Conservation (phyloP, 139 green algal species). For the Closterium sp. region DNA sequence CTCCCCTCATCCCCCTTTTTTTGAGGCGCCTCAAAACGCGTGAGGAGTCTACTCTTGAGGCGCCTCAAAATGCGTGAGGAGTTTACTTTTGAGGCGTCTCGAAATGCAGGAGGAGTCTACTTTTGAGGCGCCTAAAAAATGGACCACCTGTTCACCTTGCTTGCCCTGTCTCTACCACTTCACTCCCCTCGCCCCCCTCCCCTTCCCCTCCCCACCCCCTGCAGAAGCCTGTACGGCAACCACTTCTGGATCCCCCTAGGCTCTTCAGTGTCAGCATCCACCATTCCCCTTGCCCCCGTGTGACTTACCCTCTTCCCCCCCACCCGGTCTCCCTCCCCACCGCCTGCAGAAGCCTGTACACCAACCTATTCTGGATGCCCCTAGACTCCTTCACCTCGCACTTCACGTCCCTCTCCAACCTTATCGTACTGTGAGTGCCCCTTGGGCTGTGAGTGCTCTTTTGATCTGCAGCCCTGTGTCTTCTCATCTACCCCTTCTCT, state of each 20-base stretch:
- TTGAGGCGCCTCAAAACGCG: too few species aligned
- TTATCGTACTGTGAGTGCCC: not conserved
- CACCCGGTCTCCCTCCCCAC: not conserved
- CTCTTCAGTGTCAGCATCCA: not conserved
- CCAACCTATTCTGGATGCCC: not conserved
- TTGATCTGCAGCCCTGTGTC: not conserved
- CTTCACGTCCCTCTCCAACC: not conserved
- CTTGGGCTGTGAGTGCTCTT: not conserved
- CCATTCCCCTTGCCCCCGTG: not conserved
- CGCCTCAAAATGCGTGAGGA: conserved; percentile 1
- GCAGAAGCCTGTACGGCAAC: not conserved
- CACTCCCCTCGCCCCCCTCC: not conserved
- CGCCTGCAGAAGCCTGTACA: not conserved
- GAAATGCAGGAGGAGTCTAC: too few species aligned
- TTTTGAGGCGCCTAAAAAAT: too few species aligned
- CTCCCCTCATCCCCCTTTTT: too few species aligned
- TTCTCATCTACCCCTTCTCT: not conserved
- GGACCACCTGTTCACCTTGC: too few species aligned
- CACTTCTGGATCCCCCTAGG: not conserved
- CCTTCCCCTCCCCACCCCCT: not conserved
- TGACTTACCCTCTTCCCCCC: not conserved
- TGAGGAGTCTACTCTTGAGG: too few species aligned
- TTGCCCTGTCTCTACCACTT: too few species aligned
- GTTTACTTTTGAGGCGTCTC: too few species aligned
- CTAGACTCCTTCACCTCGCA: not conserved